Percentiles rank a stretch among this genome's conserved stretches.
Evolutionary conservation across 2,329 filamentous ascomycete genomes (phyloP).

Genomic region (Sclerotinia subarctica): DNA sequence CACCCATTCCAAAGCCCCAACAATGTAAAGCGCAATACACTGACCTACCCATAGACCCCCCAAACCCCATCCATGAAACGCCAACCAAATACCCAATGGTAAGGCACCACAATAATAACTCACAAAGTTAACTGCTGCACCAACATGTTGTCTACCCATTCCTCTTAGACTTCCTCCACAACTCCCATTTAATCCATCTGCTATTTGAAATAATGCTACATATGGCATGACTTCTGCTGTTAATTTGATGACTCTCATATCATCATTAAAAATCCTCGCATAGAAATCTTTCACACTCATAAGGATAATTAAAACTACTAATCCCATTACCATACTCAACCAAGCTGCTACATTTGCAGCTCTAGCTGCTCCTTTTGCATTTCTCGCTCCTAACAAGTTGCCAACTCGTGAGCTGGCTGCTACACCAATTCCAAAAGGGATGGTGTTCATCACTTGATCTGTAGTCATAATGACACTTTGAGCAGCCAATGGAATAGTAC

Average conservation of each 20-base stretch:
- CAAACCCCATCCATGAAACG: conserved; percentile 82
- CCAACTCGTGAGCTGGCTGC: conserved; percentile 75
- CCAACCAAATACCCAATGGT: conserved; percentile 78
- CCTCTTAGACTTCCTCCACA: conserved; percentile 79
- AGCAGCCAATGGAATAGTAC: conserved; percentile 74
- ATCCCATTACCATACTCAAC: conserved; percentile 67
- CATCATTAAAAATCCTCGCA: conserved; percentile 77
- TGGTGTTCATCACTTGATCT: conserved; percentile 74
- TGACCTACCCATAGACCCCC: conserved; percentile 80
- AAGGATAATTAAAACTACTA: conserved; percentile 62
- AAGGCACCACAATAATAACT: conserved; percentile 82
- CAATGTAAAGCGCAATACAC: conserved; percentile 76
- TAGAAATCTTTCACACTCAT: conserved; percentile 71
- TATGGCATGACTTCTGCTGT: conserved; percentile 79
- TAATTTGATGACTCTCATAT: conserved; percentile 65
- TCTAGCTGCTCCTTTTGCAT: conserved; percentile 62
- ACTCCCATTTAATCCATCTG: conserved; percentile 80
- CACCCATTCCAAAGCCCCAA: conserved; percentile 73
- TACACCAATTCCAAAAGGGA: conserved; percentile 83
- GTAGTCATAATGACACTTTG: conserved; percentile 89
- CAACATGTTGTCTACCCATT: conserved; percentile 84
- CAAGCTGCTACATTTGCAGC: conserved; percentile 74
- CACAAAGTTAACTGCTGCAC: conserved; percentile 77
- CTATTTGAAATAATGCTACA: conserved; percentile 86
- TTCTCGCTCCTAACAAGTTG: conserved; percentile 70